Evolutionary conservation across 2,329 filamentous ascomycete species (phyloP).

Genomic region (Colletotrichum kahawae): DNA sequence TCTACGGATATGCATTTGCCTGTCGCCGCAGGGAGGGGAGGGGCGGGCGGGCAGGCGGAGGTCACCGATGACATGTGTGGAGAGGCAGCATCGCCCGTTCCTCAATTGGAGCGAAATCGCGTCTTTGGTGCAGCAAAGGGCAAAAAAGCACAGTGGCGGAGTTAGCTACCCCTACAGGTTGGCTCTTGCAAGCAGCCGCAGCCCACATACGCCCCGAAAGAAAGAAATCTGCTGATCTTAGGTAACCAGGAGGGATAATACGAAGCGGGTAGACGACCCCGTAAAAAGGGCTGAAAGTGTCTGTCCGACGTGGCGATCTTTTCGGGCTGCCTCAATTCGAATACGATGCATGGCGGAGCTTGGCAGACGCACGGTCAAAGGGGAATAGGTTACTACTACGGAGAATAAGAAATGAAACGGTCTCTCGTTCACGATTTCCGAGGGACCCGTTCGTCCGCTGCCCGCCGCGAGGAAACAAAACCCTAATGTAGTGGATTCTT

Average conservation of each 20-base stretch:
- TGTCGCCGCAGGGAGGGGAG: not conserved
- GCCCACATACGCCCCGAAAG: not conserved
- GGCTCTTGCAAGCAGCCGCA: not conserved
- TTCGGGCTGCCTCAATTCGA: not conserved
- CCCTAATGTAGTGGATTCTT: not conserved
- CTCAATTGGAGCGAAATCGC: not conserved
- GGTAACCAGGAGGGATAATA: not conserved
- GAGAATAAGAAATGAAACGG: not conserved
- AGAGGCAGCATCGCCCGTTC: not conserved
- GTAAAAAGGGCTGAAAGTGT: not conserved
- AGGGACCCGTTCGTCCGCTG: not conserved
- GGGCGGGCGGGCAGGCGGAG: not conserved
- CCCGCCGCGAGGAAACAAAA: not conserved
- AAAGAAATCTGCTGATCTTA: not conserved
- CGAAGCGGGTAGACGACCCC: not conserved
- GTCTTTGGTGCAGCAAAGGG: not conserved
- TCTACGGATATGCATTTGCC: not conserved
- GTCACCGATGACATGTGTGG: not conserved
- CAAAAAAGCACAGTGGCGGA: not conserved
- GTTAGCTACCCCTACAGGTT: not conserved
- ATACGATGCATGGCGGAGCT: not conserved
- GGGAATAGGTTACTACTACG: not conserved
- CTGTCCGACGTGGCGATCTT: not conserved
- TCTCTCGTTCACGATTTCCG: not conserved
- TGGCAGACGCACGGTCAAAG: not conserved